Conservation (phyloP, 495 filamentous ascomycete genomes). For the Neurospora sp. region DNA sequence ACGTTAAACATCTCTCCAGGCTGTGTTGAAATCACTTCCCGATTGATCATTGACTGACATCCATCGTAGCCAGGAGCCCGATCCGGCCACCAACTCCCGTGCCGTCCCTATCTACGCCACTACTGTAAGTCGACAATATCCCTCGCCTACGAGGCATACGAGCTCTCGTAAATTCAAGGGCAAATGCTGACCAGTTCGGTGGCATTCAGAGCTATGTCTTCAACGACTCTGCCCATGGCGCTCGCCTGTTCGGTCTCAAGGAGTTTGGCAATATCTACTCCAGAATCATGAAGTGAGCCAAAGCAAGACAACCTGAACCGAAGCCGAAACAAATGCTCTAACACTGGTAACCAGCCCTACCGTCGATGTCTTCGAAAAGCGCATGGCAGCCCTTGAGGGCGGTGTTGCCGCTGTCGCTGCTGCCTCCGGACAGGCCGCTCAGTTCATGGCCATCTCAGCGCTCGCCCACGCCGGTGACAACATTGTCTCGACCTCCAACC, state of each 20-base stretch:
- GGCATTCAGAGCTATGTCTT: conserved; percentile 68
- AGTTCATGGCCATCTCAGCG: conserved; percentile 85
- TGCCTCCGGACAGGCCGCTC: conserved; percentile 84
- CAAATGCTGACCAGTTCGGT: background rate
- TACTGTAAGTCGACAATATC: conserved; percentile 45
- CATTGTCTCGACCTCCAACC: conserved; percentile 83
- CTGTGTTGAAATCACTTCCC: background rate
- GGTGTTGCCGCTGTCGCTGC: conserved; percentile 85
- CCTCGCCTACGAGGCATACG: background rate
- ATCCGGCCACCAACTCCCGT: conserved; percentile 77
- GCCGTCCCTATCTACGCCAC: conserved; percentile 96
- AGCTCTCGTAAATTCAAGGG: background rate
- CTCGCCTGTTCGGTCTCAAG: conserved; percentile 92
- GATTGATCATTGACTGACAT: background rate
- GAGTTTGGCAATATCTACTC: conserved; percentile 99
- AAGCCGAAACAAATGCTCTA: background rate
- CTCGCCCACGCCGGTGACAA: conserved; percentile 85
- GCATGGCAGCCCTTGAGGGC: conserved; percentile 90
- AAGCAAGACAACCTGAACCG: background rate
- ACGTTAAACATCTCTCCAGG: conserved; percentile 16
- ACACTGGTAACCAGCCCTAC: conserved; percentile 53
- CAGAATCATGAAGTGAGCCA: conserved; percentile 78
- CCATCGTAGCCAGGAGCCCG: conserved; percentile 60
- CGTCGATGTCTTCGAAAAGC: conserved; percentile 96
- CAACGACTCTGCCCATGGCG: conserved; percentile 95